These are phyloP conservation scores for Sarcocystis neurona DNA, from an alignment of 169 alveolate species.

Conservation along the genomic window DNA sequence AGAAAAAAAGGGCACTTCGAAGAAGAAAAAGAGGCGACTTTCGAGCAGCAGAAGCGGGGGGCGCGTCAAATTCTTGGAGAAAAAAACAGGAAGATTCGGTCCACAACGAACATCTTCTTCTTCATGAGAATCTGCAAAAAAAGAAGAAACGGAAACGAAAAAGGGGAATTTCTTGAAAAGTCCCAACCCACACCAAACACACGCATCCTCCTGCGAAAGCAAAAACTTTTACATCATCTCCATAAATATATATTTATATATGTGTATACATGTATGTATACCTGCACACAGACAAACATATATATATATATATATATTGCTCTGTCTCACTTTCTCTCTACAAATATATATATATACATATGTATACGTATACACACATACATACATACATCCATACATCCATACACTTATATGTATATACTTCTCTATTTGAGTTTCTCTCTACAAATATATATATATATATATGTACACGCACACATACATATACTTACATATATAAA, in stretches of 20 bases:
- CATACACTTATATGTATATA: too few species aligned
- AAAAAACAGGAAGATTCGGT: slow-evolving; percentile 27
- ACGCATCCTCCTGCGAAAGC: not conserved
- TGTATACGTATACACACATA: not conserved
- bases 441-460: too few species aligned
- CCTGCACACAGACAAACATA: not conserved
- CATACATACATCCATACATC: too few species aligned
- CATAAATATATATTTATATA: not conserved
- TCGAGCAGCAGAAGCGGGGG: too few species aligned
- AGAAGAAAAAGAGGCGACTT: too few species aligned
- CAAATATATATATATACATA: not conserved
- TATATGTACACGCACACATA: too few species aligned
- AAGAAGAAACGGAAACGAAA: not conserved
- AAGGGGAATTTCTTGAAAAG: not conserved
- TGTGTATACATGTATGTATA: not conserved
- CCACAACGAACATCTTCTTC: not conserved
- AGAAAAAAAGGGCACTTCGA: too few species aligned
- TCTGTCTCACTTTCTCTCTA: not conserved
- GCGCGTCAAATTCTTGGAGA: slow-evolving; percentile 10
- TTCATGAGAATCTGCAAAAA: slow-evolving; percentile 36
- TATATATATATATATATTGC: not conserved
- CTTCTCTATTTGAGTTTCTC: too few species aligned
- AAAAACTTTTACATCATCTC: not conserved
- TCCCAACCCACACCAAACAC: not conserved
- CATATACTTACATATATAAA: too few species aligned